Conservation (phyloP, 306 rosid species). For the Ormosia semicastrata region DNA sequence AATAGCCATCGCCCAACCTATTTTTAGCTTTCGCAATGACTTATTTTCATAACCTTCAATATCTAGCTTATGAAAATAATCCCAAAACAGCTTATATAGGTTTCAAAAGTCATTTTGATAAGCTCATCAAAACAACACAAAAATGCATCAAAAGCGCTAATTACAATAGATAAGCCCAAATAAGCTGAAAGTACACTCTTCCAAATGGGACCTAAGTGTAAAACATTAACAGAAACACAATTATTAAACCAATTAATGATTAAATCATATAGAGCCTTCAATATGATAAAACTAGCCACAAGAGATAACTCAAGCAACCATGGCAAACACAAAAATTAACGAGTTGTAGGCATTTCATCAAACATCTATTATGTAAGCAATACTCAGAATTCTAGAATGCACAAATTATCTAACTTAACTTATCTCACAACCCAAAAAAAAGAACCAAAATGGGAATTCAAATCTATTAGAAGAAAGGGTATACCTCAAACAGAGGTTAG, state of each 20-base stretch:
- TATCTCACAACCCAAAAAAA: not conserved
- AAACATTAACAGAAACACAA: too few species aligned
- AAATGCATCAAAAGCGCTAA: too few species aligned
- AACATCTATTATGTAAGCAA: not conserved
- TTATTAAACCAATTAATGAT: not conserved
- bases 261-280: not conserved
- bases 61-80: too few species aligned
- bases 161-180: too few species aligned
- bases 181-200: too few species aligned
- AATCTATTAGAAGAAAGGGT: not conserved
- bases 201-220: too few species aligned
- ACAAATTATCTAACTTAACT: not conserved
- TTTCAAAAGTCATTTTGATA: too few species aligned
- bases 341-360: not conserved
- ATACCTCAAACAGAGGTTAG: not conserved
- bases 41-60: too few species aligned
- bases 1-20: too few species aligned
- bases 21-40: too few species aligned
- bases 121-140: too few species aligned
- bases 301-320: not conserved
- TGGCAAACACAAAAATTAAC: not conserved
- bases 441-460: not conserved
- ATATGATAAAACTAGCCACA: not conserved
- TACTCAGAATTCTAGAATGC: not conserved
- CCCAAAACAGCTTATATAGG: too few species aligned